These are phyloP conservation scores for Basidioascus undulatus DNA, from an alignment of 768 basidiomycete species.

Conservation along the genomic window DNA sequence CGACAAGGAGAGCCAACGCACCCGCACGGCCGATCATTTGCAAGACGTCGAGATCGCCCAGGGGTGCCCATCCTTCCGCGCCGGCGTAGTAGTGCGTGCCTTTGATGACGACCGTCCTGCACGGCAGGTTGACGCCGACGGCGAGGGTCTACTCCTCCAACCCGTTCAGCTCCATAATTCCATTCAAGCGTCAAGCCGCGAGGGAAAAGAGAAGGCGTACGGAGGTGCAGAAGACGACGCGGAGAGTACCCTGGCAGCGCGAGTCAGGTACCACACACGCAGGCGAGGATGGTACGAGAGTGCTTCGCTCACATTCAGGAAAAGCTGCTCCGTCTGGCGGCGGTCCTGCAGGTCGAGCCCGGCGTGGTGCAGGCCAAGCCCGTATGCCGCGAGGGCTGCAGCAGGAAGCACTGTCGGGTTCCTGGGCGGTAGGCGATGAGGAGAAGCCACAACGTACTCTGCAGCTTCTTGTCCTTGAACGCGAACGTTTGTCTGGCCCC, in stretches of 20 bases:
- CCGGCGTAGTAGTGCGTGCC: conserved; percentile 55
- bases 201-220: conserved; percentile 24
- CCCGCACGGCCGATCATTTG: conserved; percentile 87
- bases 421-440: neutral
- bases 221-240: conserved; percentile 28
- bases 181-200: neutral
- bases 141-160: conserved; percentile 47
- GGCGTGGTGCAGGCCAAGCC: conserved; percentile 82
- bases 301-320: conserved; percentile 26
- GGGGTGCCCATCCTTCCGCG: conserved; percentile 27
- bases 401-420: neutral
- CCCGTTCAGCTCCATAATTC: neutral
- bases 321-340: conserved; percentile 45
- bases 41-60: no score
- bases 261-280: no score
- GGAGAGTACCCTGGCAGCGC: no score
- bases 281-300: no score
- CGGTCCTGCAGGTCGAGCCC: conserved; percentile 56
- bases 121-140: conserved; percentile 87
- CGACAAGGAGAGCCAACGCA: neutral
- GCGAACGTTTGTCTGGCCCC: no score
- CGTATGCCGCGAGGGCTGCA: conserved; percentile 37
- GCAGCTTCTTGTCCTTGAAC: conserved; percentile 45
- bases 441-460: conserved; percentile 5
- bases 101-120: conserved; percentile 78